These are phyloP conservation scores for Gelatoporia subvermispora DNA, from an alignment of 768 basidiomycete genomes.

Conservation along the genomic window DNA sequence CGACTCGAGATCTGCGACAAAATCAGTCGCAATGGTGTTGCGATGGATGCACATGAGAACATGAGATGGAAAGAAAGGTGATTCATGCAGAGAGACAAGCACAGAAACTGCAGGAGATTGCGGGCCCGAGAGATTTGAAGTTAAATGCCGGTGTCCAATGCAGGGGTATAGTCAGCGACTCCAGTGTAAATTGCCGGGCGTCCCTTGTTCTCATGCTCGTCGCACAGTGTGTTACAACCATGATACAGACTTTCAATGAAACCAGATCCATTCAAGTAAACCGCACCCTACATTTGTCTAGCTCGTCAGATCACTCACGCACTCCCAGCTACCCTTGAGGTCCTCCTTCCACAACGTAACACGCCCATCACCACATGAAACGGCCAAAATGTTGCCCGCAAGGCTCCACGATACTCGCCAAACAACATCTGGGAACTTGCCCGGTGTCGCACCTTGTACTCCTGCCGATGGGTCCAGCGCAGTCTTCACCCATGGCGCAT, in stretches of 20 bases:
- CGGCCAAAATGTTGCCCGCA: conserved; percentile 92
- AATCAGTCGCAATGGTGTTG: too few relatives aligned
- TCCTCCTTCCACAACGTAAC: conserved; percentile 99
- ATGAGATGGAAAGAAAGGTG: too few relatives aligned
- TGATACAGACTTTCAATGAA: neutral
- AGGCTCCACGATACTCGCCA: conserved; percentile 99
- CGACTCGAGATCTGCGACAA: too few relatives aligned
- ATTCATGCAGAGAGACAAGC: too few relatives aligned
- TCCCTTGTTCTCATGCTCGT: too few relatives aligned
- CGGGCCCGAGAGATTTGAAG: too few relatives aligned
- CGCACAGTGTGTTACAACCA: too few relatives aligned
- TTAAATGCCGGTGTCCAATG: too few relatives aligned
- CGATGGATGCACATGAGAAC: too few relatives aligned
- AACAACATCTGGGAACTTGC: conserved; percentile 94
- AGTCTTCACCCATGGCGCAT: conserved; percentile 73
- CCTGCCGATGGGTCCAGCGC: conserved; percentile 67
- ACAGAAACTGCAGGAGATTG: too few relatives aligned
- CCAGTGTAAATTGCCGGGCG: too few relatives aligned
- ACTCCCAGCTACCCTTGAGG: conserved; percentile 92
- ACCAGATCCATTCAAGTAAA: neutral
- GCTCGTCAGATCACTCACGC: conserved; percentile 91
- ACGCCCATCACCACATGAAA: conserved; percentile 96
- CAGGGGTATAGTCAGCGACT: too few relatives aligned
- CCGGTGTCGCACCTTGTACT: conserved; percentile 35
- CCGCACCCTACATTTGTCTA: conserved; percentile 27